Conservation (phyloP, 2,329 filamentous ascomycete species). For the Phialophora expanda region DNA sequence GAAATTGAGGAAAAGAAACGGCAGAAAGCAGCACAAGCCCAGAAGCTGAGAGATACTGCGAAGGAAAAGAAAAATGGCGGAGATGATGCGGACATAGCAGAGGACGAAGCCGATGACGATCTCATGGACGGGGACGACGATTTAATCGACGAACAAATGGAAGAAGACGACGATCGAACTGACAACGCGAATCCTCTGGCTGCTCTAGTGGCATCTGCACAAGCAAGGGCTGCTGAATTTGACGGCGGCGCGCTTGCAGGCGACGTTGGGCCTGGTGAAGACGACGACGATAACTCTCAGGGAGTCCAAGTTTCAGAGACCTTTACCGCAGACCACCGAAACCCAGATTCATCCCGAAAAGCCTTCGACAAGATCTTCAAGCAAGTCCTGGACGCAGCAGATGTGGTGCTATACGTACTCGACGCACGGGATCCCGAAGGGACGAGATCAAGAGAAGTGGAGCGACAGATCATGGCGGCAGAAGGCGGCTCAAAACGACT, state of each 20-base stretch:
- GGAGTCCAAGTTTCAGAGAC: slow-evolving; percentile 46
- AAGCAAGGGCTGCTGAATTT: slow-evolving; percentile 76
- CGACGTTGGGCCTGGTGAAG: slow-evolving; percentile 60
- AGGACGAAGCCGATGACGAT: slow-evolving; percentile 51
- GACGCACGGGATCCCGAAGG: slow-evolving; percentile 90
- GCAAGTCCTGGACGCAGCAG: slow-evolving; percentile 83
- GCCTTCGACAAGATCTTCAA: slow-evolving; percentile 97
- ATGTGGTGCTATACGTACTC: slow-evolving; percentile 92
- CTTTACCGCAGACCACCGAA: slow-evolving; percentile 35
- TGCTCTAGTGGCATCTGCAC: slow-evolving; percentile 83
- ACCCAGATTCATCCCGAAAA: slow-evolving; percentile 72
- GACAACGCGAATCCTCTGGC: slow-evolving; percentile 86
- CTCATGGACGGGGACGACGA: slow-evolving; percentile 55
- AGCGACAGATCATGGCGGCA: slow-evolving; percentile 88
- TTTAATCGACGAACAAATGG: slow-evolving; percentile 57
- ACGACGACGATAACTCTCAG: slow-evolving; percentile 54
- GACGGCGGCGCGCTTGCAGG: slow-evolving; percentile 68
- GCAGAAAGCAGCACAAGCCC: slow-evolving; percentile 78
- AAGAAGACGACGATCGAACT: slow-evolving; percentile 61
- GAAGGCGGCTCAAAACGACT: slow-evolving; percentile 82
- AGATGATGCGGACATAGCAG: slow-evolving; percentile 60
- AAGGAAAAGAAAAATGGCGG: slow-evolving; percentile 58
- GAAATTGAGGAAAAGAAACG: slow-evolving; percentile 90
- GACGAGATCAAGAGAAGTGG: slow-evolving; percentile 86
- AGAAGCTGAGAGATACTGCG: slow-evolving; percentile 72